phyloP scores from a whole-genome alignment of 2,329 filamentous ascomycete genomes.

The Calonectria multiphialidica region DNA sequence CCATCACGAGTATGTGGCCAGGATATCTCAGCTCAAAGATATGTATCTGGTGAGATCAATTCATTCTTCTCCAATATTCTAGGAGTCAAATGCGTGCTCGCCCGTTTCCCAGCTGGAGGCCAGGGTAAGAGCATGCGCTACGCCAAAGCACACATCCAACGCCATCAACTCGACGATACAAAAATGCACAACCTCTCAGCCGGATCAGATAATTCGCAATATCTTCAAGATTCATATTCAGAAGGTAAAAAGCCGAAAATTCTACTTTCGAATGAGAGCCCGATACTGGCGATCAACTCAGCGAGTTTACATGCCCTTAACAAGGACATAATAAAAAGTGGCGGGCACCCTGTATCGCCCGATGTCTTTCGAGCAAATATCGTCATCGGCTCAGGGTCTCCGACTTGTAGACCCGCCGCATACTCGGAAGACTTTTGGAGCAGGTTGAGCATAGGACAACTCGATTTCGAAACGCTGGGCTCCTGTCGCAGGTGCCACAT shows the following conservation, averaged over 20 bases:
- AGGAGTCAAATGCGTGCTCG: slow-evolving; percentile 84
- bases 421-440: slow-evolving; percentile 89
- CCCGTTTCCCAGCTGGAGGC: slow-evolving; percentile 81
- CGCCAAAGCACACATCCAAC: slow-evolving; percentile 77
- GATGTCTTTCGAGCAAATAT: slow-evolving; percentile 92
- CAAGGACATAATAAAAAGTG: slow-evolving; percentile 72
- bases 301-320: slow-evolving; percentile 87
- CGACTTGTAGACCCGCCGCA: slow-evolving; percentile 56
- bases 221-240: slow-evolving; percentile 31
- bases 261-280: slow-evolving; percentile 91
- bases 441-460: slow-evolving; percentile 73
- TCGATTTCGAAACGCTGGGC: slow-evolving; percentile 79
- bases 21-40: slow-evolving; percentile 76
- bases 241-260: slow-evolving; percentile 66
- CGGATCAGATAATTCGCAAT: not conserved
- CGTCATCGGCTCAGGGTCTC: slow-evolving; percentile 66
- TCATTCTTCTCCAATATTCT: slow-evolving; percentile 83
- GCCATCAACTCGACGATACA: slow-evolving; percentile 57
- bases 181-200: not conserved
- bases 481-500: slow-evolving; percentile 93
- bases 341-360: slow-evolving; percentile 74
- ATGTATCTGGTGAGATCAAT: slow-evolving; percentile 74
- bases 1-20: slow-evolving; percentile 87
- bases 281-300: slow-evolving; percentile 86
- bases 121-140: slow-evolving; percentile 72